Evolutionary conservation across 352 stramenopile species (phyloP), one percentile per base, ranked within the genome.

Genomic region (Globisporangium ultimum): DNA sequence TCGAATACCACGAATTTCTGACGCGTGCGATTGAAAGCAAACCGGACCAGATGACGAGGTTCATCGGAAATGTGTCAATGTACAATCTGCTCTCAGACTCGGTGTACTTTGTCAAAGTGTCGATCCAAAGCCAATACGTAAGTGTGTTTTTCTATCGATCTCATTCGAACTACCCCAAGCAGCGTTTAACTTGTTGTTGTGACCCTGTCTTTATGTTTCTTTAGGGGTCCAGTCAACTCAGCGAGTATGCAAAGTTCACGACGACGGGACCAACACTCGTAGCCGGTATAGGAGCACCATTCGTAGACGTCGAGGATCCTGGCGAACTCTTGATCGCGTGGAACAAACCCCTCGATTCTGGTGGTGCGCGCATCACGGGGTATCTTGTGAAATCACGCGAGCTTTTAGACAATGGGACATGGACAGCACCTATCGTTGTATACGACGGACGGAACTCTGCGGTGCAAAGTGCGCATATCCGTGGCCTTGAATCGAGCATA

Each of bases 271-370:
- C 74, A 0, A 73, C 74, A 14, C 43, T 63, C 3, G 67, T 72
- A 5, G 54, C 42, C 7, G 64, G 60, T 2, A 62, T 87, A n/a
- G 15, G 17, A 12, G 34, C 36, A 2, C 78, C 78, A 13, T 53
- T 51, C 3, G 52, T 82, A 11, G 38, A 40, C 0, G 43, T 57
- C 2, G 70, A 88, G 60, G 74, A 85, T 42, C 76, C 76, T 18
- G 76, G 78, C 2, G 67, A 84, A 40, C 36, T 88, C 1, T 80
- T 67, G 2, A 43, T 87, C 7, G 22, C 53, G 17, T 88, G 78
- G 78, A 43, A 48, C 3, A 40, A 38, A 8, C 78, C 78, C 2
- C 49, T 80, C 21, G 78, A 88, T 21, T 61, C 55, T 12, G 78
- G 78, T 0, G 78, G 78, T 0, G 55, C 72, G n/a, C 36, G 48